These are phyloP conservation scores for Zymoseptoria tritici DNA, from an alignment of 2,329 filamentous ascomycete species.

Conservation along the genomic window DNA sequence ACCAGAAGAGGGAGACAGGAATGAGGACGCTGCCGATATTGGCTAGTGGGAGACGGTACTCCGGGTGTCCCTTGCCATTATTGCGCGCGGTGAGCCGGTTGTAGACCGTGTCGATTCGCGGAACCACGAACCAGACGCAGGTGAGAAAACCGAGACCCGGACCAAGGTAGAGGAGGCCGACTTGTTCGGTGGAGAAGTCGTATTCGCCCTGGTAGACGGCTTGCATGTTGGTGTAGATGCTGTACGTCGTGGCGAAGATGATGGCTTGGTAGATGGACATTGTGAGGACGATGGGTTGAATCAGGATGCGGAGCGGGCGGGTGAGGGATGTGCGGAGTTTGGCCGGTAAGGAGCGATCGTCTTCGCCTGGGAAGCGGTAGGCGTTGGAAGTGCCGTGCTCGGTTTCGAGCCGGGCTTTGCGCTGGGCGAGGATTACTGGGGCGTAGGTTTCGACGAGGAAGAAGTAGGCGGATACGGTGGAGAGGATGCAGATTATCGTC, in stretches of 20 bases:
- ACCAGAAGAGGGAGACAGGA: constrained; percentile 38
- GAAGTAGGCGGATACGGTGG: constrained; percentile 37
- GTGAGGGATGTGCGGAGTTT: constrained; percentile 34
- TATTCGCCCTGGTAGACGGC: constrained; percentile 39
- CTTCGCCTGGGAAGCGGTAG: constrained; percentile 39
- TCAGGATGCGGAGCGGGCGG: constrained; percentile 37
- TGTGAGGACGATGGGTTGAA: constrained; percentile 40
- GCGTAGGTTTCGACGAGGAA: constrained; percentile 41
- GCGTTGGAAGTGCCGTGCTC: constrained; percentile 31
- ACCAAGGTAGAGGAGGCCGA: constrained; percentile 40
- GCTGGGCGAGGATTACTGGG: constrained; percentile 33
- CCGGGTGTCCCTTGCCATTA: constrained; percentile 34
- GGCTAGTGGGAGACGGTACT: constrained; percentile 40
- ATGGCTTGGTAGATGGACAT: constrained; percentile 42
- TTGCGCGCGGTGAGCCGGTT: constrained; percentile 37
- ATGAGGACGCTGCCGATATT: constrained; percentile 41
- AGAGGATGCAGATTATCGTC: constrained; percentile 36
- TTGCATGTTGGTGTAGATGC: constrained; percentile 43
- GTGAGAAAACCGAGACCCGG: constrained; percentile 39
- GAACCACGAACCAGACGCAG: constrained; percentile 40
- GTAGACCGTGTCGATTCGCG: constrained; percentile 42
- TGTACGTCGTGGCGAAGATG: constrained; percentile 43
- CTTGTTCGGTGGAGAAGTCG: constrained; percentile 40
- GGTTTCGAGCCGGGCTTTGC: constrained; percentile 31
- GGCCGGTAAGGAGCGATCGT: constrained; percentile 30